Evolutionary conservation across 2,329 filamentous ascomycete genomes (phyloP), one percentile per base, ranked within the genome.

Genomic region (Aspergillus tanneri): DNA sequence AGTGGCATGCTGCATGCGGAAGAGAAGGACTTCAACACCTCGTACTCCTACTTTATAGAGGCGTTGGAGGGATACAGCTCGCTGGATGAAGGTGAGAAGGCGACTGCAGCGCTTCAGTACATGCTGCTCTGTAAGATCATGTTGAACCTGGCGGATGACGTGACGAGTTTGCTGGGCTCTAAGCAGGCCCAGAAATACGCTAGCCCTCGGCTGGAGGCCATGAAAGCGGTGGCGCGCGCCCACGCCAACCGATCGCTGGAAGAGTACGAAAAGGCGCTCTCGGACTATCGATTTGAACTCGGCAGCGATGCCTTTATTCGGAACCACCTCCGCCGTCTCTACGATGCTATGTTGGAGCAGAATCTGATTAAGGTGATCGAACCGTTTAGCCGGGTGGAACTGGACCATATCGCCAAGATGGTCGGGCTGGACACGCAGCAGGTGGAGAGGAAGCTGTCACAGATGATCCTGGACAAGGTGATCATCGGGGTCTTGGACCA

Each of bases 91-190:
- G 77, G 85, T 30, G 76, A 80, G 56, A 90, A 91, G 73, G 93
- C 95, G n/a, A 95, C 92, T n/a, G 89, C 92, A 10, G 90, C 93
- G 9, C 79, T 99, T 57, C 93, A 99, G 77, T 99, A 99, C 79
- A 99, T 99, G 93, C 83, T 99, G 46, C 85, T 99, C 27, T 97
- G 93, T 84, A 99, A 99, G 79, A 93, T 99, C 72, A 99, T 99
- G 95, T 81, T 99, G 61, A 99, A 99, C 75, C 80, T 95, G 32
- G 90, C 85, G 58, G 91, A 97, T 77, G 95, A 99, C 71, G 92
- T 99, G 70, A 95, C 92, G 74, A 84, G 87, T 66, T 83, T 99
- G 59, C 90, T 99, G 84, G 84, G 87, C 23, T 95, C 90, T 46
- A 99, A 99, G 81, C 91, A 96, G 72, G 93, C 95, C 30, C 84